Base-by-base conservation (phyloP, 2,329 filamentous ascomycete species). In the Cryphonectria japonica region DNA sequence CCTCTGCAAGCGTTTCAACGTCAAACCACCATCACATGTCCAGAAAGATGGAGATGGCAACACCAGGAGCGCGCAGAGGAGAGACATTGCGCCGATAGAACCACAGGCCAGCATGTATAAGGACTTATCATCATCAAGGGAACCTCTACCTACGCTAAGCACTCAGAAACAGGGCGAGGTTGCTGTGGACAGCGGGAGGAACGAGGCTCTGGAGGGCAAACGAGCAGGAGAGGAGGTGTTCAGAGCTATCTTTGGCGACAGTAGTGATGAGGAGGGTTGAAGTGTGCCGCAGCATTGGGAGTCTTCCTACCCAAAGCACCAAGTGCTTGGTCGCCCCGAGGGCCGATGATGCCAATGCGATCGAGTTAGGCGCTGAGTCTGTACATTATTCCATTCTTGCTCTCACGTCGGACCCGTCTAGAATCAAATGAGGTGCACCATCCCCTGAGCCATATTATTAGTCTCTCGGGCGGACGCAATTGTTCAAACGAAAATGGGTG, bases 1-100 rank as follows among this genome's bases (percentile, higher is more conserved):
- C 57, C 82, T 98, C n/a, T 98, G 95, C 82, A 99, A 98, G 79
- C 87, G 96, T 11, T 97, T 99, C 82, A 94, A 94, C 75, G 92
- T 98, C n/a, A 89, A 87, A 72, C 88, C 92, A 11, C 94, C 95
- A 0, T 85, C 87, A 13, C 88, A 94, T 79, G 89, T 92, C 43
- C 86, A 88, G 76, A 81, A 85, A 46, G 86, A 91, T 59, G 80
- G 85, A 0, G 83, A 79, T 75, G 81, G 73, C 66, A 76, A 72
- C 63, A 73, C 69, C 5, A 72, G 69, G 0, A 71, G 74, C 7
- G 69, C 72, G 14, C 72, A 71, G 71, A 70, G 61, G 26, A 19
- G 26, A 43, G 69, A 52, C 59, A 50, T 52, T 62, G 57, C 16
- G 29, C 39, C 63, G 2, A 39, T 37, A 13, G 54, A n/a, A n/a